phyloP scores from a whole-genome alignment of 177 flowering plant species.

The Vitis hybrid region DNA sequence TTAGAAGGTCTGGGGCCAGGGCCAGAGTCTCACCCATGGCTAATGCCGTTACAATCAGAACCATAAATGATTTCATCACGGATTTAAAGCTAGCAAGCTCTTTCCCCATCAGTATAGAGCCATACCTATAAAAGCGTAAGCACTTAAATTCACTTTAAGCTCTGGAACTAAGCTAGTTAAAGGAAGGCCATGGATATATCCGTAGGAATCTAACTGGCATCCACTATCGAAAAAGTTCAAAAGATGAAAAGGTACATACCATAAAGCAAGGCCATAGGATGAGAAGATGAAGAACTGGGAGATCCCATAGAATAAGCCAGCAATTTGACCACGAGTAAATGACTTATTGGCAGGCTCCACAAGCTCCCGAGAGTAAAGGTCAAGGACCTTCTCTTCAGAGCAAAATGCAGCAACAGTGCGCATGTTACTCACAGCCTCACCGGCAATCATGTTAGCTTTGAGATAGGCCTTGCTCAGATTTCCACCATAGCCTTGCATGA shows the following conservation, averaged over 20 bases:
- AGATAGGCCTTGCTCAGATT: slow-evolving; percentile 85
- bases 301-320: slow-evolving; percentile 84
- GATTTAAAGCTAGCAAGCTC: slow-evolving; percentile 83
- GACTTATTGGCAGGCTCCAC: slow-evolving; percentile 63
- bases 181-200: neutral
- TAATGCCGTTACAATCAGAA: slow-evolving; percentile 83
- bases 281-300: slow-evolving; percentile 89
- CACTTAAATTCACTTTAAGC: neutral
- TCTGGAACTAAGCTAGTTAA: neutral
- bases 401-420: slow-evolving; percentile 93
- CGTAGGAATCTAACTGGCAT: too few species aligned
- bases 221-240: too few species aligned
- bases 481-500: slow-evolving; percentile 89
- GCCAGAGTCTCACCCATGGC: slow-evolving; percentile 95
- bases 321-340: slow-evolving; percentile 79
- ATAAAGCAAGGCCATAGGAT: slow-evolving; percentile 84
- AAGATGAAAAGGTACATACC: slow-evolving; percentile 44
- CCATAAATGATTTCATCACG: slow-evolving; percentile 91
- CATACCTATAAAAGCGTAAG: slow-evolving; percentile 56
- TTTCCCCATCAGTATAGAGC: slow-evolving; percentile 83
- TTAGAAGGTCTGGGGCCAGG: slow-evolving; percentile 85
- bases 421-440: slow-evolving; percentile 93
- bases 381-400: slow-evolving; percentile 78
- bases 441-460: slow-evolving; percentile 93
- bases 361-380: slow-evolving; percentile 66